Percentiles rank a stretch among this genome's conserved stretches.
phyloP scores from a whole-genome alignment of 495 filamentous ascomycete genomes.

The Tuber umbilicatum region DNA sequence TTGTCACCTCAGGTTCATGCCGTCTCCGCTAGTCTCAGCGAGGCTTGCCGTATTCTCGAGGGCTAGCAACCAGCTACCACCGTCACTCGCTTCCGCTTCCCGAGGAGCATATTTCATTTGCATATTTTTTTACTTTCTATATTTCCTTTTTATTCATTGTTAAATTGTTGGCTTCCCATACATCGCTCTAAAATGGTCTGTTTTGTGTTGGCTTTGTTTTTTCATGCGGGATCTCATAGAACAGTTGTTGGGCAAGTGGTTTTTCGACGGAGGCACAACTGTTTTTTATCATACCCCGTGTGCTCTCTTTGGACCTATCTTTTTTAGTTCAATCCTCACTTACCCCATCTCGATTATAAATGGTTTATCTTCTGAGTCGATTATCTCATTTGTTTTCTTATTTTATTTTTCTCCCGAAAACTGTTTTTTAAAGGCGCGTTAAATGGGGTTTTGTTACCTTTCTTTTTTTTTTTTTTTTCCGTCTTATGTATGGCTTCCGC shows the following conservation, averaged over 20 bases:
- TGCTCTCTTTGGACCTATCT: neutral
- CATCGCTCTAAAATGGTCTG: neutral
- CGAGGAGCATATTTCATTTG: neutral
- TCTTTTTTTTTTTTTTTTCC: neutral
- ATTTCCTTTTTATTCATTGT: neutral
- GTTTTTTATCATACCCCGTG: neutral
- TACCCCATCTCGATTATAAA: neutral
- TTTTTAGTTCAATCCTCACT: neutral
- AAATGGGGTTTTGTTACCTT: neutral
- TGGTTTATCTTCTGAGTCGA: neutral
- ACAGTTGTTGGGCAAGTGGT: neutral
- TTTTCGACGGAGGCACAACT: neutral
- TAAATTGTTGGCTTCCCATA: neutral
- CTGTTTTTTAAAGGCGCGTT: neutral
- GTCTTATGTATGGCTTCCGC: neutral
- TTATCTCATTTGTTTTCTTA: neutral
- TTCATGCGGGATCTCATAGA: neutral
- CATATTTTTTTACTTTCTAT: neutral
- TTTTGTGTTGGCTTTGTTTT: neutral
- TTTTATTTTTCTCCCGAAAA: neutral
- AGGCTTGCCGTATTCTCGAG: constrained; percentile 31
- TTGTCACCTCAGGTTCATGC: constrained; percentile 12
- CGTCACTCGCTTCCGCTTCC: neutral
- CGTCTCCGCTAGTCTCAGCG: constrained; percentile 21
- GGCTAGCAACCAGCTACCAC: constrained; percentile 7